Base-by-base conservation (phyloP, 208 protist genomes). In the Trypanosoma mega region DNA sequence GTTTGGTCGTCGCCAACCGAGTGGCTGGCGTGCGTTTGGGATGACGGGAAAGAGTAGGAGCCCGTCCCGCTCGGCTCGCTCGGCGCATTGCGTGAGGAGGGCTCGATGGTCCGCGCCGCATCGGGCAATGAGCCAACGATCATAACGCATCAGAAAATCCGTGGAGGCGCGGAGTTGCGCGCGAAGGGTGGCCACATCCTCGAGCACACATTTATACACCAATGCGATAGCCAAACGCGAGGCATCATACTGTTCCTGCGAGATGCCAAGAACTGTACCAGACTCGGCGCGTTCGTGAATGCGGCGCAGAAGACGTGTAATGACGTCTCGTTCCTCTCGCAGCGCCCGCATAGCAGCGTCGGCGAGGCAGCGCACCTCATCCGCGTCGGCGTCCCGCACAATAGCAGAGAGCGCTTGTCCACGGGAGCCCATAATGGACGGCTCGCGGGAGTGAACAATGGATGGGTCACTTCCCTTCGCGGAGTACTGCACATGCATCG, bases 201-300 rank as follows among this genome's bases (percentile, higher is more conserved):
- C 90, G 9, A 86, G 46, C 39, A 94, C 52, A 55, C 82, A 90
- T 23, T 86, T 80, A 74, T 92, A 94, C 6, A 94, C 83, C 11
- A 78, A 73, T 21, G 85, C 66, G 45, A 78, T 70, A 5, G 87
- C 87, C 24, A 49, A 53, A 44, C 81, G 83, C 53, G 69, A 82
- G 43, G 69, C 73, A 59, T 76, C 44, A 6, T 71, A 48, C 58
- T 86, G 71, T 31, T 80, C 77, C 5, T 68, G 56, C 9, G 64
- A 75, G 14, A 77, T 47, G 9, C 76, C 74, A 24, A 87, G 76
- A 34, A 31, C 57, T 21, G 76, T 65, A 54, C 73, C 64, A 18
- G 47, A 66, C 45, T 59, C 43, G 54, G 84, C 76, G 23, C 82
- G 82, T 44, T 81, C 69, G 21, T 31, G 68, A 36, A 90, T 87